Evolutionary conservation across 768 basidiomycete genomes (phyloP).

Genomic region (Mycena galopus): DNA sequence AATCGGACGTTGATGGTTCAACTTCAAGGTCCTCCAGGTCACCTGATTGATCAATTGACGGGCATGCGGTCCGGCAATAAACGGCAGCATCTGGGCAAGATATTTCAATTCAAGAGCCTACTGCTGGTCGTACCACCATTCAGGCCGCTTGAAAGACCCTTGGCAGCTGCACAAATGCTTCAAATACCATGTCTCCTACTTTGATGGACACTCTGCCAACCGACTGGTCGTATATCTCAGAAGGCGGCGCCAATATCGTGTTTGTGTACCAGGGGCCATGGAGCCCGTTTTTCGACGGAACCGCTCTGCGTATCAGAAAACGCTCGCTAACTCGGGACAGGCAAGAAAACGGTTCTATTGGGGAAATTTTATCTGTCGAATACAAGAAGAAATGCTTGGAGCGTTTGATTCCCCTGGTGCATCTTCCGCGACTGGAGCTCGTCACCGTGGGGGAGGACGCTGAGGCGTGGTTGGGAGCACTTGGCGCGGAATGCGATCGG

Average conservation of each 20-base stretch:
- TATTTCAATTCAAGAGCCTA: too few species aligned
- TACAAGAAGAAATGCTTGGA: constrained; percentile 78
- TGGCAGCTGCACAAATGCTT: background rate
- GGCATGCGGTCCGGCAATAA: too few species aligned
- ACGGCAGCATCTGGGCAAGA: too few species aligned
- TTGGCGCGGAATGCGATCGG: constrained; percentile 61
- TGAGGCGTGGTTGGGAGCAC: constrained; percentile 67
- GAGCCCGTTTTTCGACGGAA: constrained; percentile 67
- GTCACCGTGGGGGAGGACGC: constrained; percentile 56
- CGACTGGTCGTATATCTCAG: constrained; percentile 89
- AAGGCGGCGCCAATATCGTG: constrained; percentile 94
- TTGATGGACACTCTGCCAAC: constrained; percentile 50
- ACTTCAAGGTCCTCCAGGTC: too few species aligned
- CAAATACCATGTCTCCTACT: background rate
- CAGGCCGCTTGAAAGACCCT: background rate
- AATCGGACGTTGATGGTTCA: too few species aligned
- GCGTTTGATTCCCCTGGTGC: constrained; percentile 69
- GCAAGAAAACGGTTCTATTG: constrained; percentile 41
- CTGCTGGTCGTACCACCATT: too few species aligned
- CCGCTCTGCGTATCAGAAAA: constrained; percentile 86
- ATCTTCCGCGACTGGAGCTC: constrained; percentile 69
- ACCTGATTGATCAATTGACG: too few species aligned
- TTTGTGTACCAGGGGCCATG: constrained; percentile 80
- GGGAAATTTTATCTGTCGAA: constrained; percentile 52
- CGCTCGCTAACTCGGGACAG: constrained; percentile 9